Evolutionary conservation across 768 basidiomycete genomes (phyloP).

Genomic region (Suillus placidus): DNA sequence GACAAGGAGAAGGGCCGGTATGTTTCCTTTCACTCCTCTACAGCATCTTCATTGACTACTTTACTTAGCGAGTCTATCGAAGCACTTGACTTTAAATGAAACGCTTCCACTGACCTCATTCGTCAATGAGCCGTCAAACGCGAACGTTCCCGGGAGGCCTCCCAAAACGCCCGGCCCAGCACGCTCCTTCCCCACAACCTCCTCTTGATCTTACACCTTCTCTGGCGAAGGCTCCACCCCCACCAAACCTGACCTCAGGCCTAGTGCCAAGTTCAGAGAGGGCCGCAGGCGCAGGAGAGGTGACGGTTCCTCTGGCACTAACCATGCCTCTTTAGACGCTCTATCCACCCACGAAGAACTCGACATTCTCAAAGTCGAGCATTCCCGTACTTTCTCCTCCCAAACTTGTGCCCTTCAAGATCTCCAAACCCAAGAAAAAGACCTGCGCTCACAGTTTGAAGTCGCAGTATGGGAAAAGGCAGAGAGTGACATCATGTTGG

Average conservation of each 20-base stretch:
- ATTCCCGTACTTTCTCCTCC: no score
- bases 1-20: slow-evolving; percentile 92
- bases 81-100: slow-evolving; percentile 81
- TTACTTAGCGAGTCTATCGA: no score
- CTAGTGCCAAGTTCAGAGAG: slow-evolving; percentile 66
- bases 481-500: no score
- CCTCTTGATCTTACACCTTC: slow-evolving; percentile 11
- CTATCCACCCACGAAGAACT: no score
- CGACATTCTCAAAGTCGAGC: no score
- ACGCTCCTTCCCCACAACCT: slow-evolving; percentile 29
- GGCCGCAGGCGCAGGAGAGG: slow-evolving; percentile 39
- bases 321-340: slow-evolving; percentile 15
- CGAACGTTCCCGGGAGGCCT: slow-evolving; percentile 76
- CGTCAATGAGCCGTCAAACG: slow-evolving; percentile 80
- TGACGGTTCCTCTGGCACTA: slow-evolving; percentile 25
- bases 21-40: slow-evolving; percentile 32
- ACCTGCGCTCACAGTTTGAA: no score
- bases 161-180: slow-evolving; percentile 62
- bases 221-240: slow-evolving; percentile 28
- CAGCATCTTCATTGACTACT: no score
- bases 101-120: slow-evolving; percentile 78
- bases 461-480: no score
- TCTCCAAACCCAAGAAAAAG: no score
- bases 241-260: slow-evolving; percentile 68
- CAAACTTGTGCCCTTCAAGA: no score